A percentile compares a stretch with the other conserved stretches of the same genome.
These are phyloP conservation scores for Acacia crassicarpa DNA, from an alignment of 306 rosid genomes.

Conservation along the genomic window DNA sequence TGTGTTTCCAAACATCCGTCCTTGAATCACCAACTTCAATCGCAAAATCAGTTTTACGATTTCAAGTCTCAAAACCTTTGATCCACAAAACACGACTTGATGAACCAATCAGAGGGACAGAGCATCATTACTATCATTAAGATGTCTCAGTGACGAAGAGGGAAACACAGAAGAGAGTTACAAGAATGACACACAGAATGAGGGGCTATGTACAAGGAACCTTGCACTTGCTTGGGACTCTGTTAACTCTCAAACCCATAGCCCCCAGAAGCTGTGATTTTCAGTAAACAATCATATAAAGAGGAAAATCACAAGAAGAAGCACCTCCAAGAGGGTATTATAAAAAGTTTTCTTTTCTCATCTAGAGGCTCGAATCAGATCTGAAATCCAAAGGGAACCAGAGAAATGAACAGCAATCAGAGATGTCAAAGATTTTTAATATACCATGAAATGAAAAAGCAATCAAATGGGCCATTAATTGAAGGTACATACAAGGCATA, in stretches of 20 bases:
- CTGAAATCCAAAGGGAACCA: not conserved
- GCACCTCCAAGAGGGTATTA: conserved; percentile 26
- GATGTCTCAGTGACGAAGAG: conserved; percentile 25
- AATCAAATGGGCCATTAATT: not conserved
- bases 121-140: conserved; percentile 24
- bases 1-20: no score
- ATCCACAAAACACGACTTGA: conserved; percentile 8
- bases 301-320: not conserved
- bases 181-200: conserved; percentile 27
- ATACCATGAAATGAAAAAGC: no score
- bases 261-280: conserved; percentile 18
- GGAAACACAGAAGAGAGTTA: conserved; percentile 31
- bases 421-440: no score
- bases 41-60: conserved; percentile 16
- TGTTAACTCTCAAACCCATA: conserved; percentile 51
- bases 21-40: no score
- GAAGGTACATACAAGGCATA: not conserved
- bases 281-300: conserved; percentile 4
- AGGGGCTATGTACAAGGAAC: conserved; percentile 22
- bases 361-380: conserved; percentile 2
- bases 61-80: conserved; percentile 21
- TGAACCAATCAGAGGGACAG: conserved; percentile 25
- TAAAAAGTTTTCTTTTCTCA: conserved; percentile 15
- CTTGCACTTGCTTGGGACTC: conserved; percentile 38
- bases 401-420: no score